Conservation (phyloP, 164 flowering plant species). For the Houttuynia cordata region DNA sequence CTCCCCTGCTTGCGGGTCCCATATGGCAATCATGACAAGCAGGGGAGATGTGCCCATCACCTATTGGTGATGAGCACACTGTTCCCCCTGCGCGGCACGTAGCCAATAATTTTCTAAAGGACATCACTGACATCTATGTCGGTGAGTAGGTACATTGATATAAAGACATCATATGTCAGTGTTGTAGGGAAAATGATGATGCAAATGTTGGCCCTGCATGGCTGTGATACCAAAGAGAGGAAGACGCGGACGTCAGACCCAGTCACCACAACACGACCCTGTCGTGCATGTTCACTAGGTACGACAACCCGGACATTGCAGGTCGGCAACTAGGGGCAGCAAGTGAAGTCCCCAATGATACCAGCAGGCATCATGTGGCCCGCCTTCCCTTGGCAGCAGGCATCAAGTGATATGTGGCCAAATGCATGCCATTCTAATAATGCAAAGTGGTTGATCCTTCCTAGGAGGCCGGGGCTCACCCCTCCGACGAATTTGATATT, state of each 20-base stretch:
- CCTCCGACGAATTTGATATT: constrained; percentile 55
- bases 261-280: constrained; percentile 52
- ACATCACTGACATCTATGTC: too few species aligned
- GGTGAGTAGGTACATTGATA: too few species aligned
- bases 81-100: too few species aligned
- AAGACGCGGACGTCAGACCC: constrained; percentile 39
- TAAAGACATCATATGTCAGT: too few species aligned
- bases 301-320: constrained; percentile 54
- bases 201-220: constrained; percentile 34
- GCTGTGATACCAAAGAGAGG: constrained; percentile 47
- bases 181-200: too few species aligned
- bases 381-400: too few species aligned
- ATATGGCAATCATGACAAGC: too few species aligned
- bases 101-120: too few species aligned
- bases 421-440: constrained; percentile 74
- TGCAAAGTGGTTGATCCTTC: constrained; percentile 57
- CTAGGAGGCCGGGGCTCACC: constrained; percentile 39
- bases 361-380: constrained; percentile 75
- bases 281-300: constrained; percentile 48
- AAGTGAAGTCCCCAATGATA: constrained; percentile 72
- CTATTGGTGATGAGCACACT: too few species aligned
- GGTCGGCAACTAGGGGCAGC: constrained; percentile 39
- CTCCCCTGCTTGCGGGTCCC: too few species aligned
- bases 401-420: constrained; percentile 70
- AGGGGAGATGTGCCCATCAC: too few species aligned